Base-by-base conservation (phyloP, 495 filamentous ascomycete species). In the Aspergillus incahuasiensis region DNA sequence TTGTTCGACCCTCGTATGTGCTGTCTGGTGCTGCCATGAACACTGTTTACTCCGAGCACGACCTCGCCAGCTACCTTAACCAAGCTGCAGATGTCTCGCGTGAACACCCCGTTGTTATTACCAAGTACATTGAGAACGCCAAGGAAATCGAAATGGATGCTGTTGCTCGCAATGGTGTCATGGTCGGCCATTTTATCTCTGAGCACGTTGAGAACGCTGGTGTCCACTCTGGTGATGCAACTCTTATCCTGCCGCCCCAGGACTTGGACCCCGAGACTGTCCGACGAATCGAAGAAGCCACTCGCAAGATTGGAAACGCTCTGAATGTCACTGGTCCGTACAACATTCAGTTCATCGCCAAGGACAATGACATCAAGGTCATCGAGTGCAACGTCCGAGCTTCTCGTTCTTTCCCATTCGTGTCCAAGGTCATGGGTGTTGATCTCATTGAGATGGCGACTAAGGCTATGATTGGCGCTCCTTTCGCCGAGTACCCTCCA, bases 291-390 rank as follows among this genome's bases (percentile, higher is more conserved):
- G 91, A 90, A 68, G 92, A 96, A 64, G 94, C 94, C 12, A 98
- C 94, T 8, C 79, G 88, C 54, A 96, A 96, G 81, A 98, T 98
- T 52, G 94, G 88, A 54, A 85, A 88, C 60, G 94, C 95, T 24
- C 83, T 98, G 20, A 96, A 97, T 63, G 87, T 98, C 45, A 97
- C 94, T 39, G 94, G 94, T 42, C 94, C 94, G 19, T 96, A 86
- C 81, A 98, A 98, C 74, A 98, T 98, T 57, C 94, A 98, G 71
- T 98, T 98, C 75, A 98, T 98, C 63, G 94, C 94, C 49, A 98
- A 98, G 77, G 91, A 97, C 70, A 97, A 97, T 66, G 94, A 97
- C 62, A 97, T 98, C 75, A 98, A 97, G 79, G 94, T 98, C 58
- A 98, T 98, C 58, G 94, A 98, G 74, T 98, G 94, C 74, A 98